Base-by-base conservation (phyloP, 495 filamentous ascomycete species). In the Melanomma pulvis-pyrius region DNA sequence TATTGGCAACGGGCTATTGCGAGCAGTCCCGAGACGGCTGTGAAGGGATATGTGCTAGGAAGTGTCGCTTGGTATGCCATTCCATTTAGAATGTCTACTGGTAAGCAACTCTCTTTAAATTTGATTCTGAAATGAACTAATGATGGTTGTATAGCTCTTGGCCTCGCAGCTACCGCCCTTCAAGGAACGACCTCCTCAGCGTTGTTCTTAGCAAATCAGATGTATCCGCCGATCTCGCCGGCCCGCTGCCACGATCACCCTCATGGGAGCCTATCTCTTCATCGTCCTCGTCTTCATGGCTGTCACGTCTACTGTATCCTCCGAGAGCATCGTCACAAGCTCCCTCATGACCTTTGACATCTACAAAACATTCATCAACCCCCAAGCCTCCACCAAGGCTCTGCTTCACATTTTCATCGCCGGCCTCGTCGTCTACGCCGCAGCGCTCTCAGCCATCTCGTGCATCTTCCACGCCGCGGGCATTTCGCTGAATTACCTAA, bases 321-420 rank as follows among this genome's bases (percentile, higher is more conserved):
- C 82, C 0, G 81, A 86, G 68, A 74, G 83, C 12, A 83, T 86
- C 57, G 82, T 83, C 13, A 81, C 82, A 36, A 81, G 80, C 0
- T 82, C 81, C 0, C 77, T 86, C 17, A 67, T 84, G 53, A 84
- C 82, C 12, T 86, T 83, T 65, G 82, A 85, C 65, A 70, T 85
- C 59, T 86, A 85, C 74, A 81, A 82, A 64, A 80, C 78, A 4
- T 85, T 85, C 70, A 73, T 81, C 68, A 81, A 80, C 13, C 82
- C 80, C 15, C 60, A 64, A 29, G 78, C 82, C 13, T 75, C 74
- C 4, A 77, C 79, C 7, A 71, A 73, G 6, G 71, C 78, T 19
- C 74, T 87, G 3, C 78, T 86, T 44, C 71, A 71, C 28, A 74
- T 83, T 54, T 80, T 78, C 54, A 83, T 85, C 69, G 72, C 72